Conservation (phyloP, 1,139 yeast genomes). For the Arxiozyma slooffiae region DNA sequence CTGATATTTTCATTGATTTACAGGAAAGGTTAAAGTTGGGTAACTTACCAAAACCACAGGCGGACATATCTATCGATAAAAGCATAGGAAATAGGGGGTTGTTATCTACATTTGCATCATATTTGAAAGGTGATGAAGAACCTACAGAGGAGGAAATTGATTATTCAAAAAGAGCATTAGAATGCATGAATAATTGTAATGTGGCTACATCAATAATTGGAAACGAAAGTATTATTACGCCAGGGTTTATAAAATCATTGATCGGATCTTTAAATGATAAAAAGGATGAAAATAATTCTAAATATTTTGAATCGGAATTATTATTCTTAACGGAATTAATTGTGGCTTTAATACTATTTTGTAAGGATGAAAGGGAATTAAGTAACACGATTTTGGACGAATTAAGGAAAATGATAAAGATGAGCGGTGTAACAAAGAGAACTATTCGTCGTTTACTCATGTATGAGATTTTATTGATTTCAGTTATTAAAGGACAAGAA, state of each 20-base stretch:
- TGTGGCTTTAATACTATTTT: conserved; percentile 42
- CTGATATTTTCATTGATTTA: conserved; percentile 56
- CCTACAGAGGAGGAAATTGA: conserved; percentile 91
- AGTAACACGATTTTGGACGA: conserved; percentile 18
- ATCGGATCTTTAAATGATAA: conserved; percentile 26
- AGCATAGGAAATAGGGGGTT: conserved; percentile 59
- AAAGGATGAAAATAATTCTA: conserved; percentile 29
- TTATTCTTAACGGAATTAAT: conserved; percentile 48
- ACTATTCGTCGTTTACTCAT: conserved; percentile 23
- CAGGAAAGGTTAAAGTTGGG: conserved; percentile 46
- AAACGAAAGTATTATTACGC: conserved; percentile 19
- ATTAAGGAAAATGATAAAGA: conserved; percentile 14
- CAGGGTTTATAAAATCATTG: conserved; percentile 29
- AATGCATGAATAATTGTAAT: conserved; percentile 58
- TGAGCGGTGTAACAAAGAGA: conserved; percentile 18
- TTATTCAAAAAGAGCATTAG: conserved; percentile 69
- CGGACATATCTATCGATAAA: conserved; percentile 55
- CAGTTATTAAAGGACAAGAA: conserved; percentile 19
- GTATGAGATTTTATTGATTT: conserved; percentile 28
- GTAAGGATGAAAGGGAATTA: conserved; percentile 35
- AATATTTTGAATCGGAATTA: conserved; percentile 45
- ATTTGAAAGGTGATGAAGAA: conserved; percentile 87
- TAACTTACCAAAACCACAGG: conserved; percentile 50
- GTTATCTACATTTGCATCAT: conserved; percentile 83
- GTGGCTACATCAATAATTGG: conserved; percentile 33